Evolutionary conservation across 2,329 filamentous ascomycete genomes (phyloP), one percentile per base, ranked within the genome.

Genomic region (Fusarium drepaniforme): DNA sequence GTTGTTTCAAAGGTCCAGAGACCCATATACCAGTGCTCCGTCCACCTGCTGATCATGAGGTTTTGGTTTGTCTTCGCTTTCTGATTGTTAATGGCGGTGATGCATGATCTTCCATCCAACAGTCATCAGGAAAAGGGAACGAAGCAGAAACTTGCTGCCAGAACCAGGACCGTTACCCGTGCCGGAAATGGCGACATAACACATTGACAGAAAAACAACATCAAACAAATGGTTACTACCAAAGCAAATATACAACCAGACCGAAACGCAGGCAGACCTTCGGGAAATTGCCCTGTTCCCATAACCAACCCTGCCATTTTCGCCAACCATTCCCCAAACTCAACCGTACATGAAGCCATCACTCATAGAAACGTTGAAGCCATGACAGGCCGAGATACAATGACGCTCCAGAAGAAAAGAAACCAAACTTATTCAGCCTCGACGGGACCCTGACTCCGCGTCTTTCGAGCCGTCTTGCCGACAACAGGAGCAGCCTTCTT

Each of bases 401-500:
- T 38, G n/a, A 21, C 49, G 53, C 37, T 58, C 16, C 57, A 59
- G 25, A 37, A 30, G 28, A n/a, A 60, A 33, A 42, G 40, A 16
- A 44, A 66, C 57, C 35, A 64, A 40, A 63, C 57, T 62, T 60
- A 37, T 58, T 72, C 78, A 58, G 71, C 72, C 51, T 84, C 82
- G 8, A 79, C 82, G 3, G 83, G 82, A 1, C 85, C 85, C 73
- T 86, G 84, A 68, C 85, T 86, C 59, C 85, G 81, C 9, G 84
- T 86, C 82, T 85, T 85, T 51, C 84, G 81, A 56, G 81, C 80
- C 8, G 85, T 84, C 66, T 70, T 81, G 21, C 84, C 84, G 18
- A 81, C 81, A 3, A 73, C 64, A 0, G 81, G 77, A 23, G 75
- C 63, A n/a, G 73, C 68, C 68, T 81, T 85, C 77, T 85, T 85